phyloP scores from a whole-genome alignment of 83 land plant species.

The Diphasiastrum complanatum region DNA sequence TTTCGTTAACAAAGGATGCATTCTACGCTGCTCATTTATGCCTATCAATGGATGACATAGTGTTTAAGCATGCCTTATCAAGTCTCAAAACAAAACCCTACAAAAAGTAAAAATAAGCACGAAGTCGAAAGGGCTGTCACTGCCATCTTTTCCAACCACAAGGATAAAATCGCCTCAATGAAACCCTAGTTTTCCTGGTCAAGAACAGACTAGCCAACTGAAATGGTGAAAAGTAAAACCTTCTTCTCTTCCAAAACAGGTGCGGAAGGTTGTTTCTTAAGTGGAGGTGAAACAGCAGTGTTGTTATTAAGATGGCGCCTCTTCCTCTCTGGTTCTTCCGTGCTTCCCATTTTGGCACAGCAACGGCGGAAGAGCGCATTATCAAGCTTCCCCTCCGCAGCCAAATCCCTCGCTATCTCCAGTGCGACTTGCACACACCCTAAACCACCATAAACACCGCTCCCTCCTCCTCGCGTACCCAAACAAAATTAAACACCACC shows the following conservation, averaged over 20 bases:
- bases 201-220: neutral
- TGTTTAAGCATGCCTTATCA: too few relatives aligned
- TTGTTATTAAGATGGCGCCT: constrained; percentile 33
- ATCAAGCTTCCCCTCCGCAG: constrained; percentile 25
- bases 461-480: too few relatives aligned
- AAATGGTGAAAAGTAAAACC: constrained; percentile 11
- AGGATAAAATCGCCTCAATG: neutral
- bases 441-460: neutral
- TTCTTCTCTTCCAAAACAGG: constrained; percentile 33
- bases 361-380: constrained; percentile 23
- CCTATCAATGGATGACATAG: too few relatives aligned
- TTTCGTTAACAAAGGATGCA: too few relatives aligned
- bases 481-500: too few relatives aligned
- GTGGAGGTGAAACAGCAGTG: constrained; percentile 29
- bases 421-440: constrained; percentile 13
- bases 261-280: constrained; percentile 25
- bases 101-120: too few relatives aligned
- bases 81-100: too few relatives aligned
- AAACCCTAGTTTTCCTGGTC: neutral
- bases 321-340: constrained; percentile 43
- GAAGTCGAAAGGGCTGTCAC: too few relatives aligned
- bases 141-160: neutral
- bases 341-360: constrained; percentile 40
- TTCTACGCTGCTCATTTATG: too few relatives aligned
- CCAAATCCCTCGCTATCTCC: constrained; percentile 16